Base-by-base conservation (phyloP, 2,329 filamentous ascomycete species). In the Fusarium foetens region DNA sequence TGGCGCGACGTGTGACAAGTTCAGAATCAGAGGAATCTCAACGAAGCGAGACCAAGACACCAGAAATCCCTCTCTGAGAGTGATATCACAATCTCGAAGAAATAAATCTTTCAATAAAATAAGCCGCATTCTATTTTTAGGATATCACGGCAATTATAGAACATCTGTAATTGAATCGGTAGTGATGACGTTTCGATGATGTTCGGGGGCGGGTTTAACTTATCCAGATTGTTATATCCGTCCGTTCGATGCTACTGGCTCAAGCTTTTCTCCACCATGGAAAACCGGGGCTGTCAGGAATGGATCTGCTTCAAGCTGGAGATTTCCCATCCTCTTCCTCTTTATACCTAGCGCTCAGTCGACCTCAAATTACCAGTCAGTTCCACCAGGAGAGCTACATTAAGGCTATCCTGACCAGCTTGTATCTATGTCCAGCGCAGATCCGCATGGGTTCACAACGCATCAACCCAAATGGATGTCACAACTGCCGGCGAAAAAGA, bases 351-450 rank as follows among this genome's bases (percentile, higher is more conserved):
- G 10, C 10, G 7, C 3, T 17, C 10, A 31, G 7, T 17, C 2
- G 21, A 8, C 11, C 21, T 2, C 5, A 4, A 3, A 17, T 16
- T 8, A 13, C 12, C 3, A 31, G 3, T 8, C 5, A 13, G 7
- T 14, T 14, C 19, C 0, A 10, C 4, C 8, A 16, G 17, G 19
- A 21, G 19, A 8, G 3, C 9, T 49, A 23, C 2, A 49, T 2
- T 1, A 2, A 33, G 5, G 4, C 1, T 0, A 10, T 7, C 10
- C 0, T 23, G 6, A 7, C 29, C 2, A 19, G 2, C 7, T 10
- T 19, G 5, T 14, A 5, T 19, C 29, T 12, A 23, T 23, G 10
- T n/a, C 7, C 5, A 23, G 4, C 21, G 2, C 0, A 33, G 5
- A 23, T 8, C 29, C 14, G 46, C 4, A 58, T 58, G 54, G 54